phyloP scores from a whole-genome alignment of 305 asterid genomes.

The Plantago rigida region DNA sequence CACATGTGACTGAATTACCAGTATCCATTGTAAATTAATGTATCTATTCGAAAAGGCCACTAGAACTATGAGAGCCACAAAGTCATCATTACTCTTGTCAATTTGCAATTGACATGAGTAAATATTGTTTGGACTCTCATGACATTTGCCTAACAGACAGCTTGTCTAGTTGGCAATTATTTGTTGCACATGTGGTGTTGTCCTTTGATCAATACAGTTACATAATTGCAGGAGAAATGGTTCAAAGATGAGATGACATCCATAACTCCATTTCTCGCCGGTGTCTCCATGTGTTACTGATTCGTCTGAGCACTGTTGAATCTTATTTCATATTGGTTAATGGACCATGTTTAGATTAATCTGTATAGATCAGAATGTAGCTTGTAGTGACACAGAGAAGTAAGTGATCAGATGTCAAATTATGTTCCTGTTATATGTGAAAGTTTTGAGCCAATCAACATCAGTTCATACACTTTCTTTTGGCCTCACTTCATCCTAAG shows the following conservation, averaged over 20 bases:
- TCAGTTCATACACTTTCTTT: neutral
- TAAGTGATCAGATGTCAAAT: no score
- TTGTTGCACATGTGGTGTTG: constrained; percentile 49
- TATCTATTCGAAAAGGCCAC: neutral
- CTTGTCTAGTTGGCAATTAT: constrained; percentile 33
- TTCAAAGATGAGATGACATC: constrained; percentile 31
- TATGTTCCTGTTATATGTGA: no score
- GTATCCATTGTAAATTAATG: constrained; percentile 4
- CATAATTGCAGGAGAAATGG: constrained; percentile 39
- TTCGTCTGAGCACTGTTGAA: neutral
- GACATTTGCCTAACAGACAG: constrained; percentile 9
- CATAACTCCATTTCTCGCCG: neutral
- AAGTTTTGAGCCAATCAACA: no score
- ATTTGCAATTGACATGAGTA: constrained; percentile 4
- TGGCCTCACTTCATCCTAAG: neutral
- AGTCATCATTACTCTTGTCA: constrained; percentile 15
- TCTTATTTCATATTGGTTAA: no score
- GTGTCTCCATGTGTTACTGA: no score
- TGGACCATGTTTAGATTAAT: no score
- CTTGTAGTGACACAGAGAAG: no score
- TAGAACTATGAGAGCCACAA: constrained; percentile 18
- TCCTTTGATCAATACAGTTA: constrained; percentile 38
- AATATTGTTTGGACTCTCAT: constrained; percentile 23
- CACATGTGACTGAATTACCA: constrained; percentile 37
- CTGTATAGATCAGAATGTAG: no score